Evolutionary conservation across 768 basidiomycete species (phyloP).

Genomic region (Rhizopogon sp.): DNA sequence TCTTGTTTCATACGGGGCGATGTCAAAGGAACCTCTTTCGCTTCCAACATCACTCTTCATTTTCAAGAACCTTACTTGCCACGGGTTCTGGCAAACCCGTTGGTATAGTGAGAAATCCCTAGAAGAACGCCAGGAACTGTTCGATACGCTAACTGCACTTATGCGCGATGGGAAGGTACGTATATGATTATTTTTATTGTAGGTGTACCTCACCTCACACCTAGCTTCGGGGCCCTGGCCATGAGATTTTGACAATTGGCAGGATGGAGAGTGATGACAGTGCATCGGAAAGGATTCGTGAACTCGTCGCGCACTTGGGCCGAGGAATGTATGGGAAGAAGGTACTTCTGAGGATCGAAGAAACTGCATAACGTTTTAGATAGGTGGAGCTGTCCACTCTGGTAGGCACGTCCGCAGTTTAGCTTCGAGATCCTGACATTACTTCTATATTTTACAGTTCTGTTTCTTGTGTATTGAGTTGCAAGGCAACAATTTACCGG

Average conservation of each 20-base stretch:
- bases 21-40: conserved; percentile 79
- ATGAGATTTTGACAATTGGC: conserved; percentile 59
- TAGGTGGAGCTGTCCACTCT: not conserved
- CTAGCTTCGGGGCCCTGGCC: conserved; percentile 63
- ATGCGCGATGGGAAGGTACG: conserved; percentile 51
- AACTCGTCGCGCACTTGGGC: conserved; percentile 28
- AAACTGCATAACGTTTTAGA: conserved; percentile 7
- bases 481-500: too few species aligned
- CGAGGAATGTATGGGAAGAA: conserved; percentile 45
- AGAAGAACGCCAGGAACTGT: conserved; percentile 46
- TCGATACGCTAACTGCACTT: conserved; percentile 46
- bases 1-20: conserved; percentile 84
- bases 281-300: conserved; percentile 28
- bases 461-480: too few species aligned
- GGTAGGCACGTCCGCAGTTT: too few species aligned
- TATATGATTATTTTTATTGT: not conserved
- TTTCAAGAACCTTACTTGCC: conserved; percentile 74
- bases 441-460: too few species aligned
- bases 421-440: too few species aligned
- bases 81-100: conserved; percentile 75
- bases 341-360: conserved; percentile 37
- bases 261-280: conserved; percentile 32
- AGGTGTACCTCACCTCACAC: conserved; percentile 4
- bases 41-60: conserved; percentile 78
- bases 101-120: conserved; percentile 55